Percentiles rank a stretch among this genome's conserved stretches.
Evolutionary conservation across 257 asterid species (phyloP).

Genomic region (Solanum etuberosum): DNA sequence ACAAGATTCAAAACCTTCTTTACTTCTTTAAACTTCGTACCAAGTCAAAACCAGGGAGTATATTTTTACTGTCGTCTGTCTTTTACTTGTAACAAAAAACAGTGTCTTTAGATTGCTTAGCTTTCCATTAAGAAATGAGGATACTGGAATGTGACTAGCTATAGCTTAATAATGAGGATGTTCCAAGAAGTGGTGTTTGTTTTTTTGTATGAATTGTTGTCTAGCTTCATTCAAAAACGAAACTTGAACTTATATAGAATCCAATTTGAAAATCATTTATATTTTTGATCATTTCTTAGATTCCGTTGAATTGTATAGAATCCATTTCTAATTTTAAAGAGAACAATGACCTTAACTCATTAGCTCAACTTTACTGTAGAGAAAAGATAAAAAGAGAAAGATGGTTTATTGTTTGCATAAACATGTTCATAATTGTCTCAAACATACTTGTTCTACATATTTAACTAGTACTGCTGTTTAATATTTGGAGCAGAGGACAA

Average conservation of each 20-base stretch:
- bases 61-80: background rate
- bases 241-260: background rate
- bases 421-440: background rate
- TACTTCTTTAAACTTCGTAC: background rate
- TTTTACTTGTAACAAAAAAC: too few species aligned
- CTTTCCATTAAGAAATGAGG: background rate
- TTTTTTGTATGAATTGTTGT: background rate
- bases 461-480: background rate
- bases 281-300: background rate
- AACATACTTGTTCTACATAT: background rate
- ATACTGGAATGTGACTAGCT: background rate
- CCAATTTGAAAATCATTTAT: background rate
- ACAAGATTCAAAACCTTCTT: background rate
- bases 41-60: background rate
- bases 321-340: background rate
- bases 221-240: background rate
- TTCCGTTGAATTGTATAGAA: background rate
- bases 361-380: background rate
- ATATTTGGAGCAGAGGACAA: constrained; percentile 36
- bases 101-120: background rate
- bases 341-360: background rate
- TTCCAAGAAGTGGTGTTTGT: background rate
- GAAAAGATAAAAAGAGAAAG: background rate
- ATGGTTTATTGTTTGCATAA: background rate
- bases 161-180: background rate